phyloP scores from a whole-genome alignment of 768 basidiomycete genomes.

The Leccinum pellstonianum region DNA sequence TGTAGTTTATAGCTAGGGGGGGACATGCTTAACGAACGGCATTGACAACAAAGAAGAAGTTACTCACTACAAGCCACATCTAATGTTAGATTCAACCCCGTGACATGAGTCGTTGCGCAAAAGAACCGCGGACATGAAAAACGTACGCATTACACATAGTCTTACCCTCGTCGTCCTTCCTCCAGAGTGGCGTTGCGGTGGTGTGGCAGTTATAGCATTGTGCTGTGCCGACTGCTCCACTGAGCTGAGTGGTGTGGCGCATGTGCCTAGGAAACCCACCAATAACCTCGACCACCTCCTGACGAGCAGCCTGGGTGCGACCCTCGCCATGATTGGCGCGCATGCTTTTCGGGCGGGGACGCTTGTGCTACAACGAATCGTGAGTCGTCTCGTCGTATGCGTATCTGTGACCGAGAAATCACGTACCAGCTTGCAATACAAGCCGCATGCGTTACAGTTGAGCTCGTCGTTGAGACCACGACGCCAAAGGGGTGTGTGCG shows the following conservation, averaged over 20 bases:
- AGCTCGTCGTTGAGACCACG: constrained; percentile 84
- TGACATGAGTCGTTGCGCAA: too few relatives aligned
- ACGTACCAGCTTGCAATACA: constrained; percentile 83
- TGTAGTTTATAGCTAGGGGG: too few relatives aligned
- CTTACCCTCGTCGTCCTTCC: constrained; percentile 89
- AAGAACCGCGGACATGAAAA: background rate
- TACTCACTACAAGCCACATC: too few relatives aligned
- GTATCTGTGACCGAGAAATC: background rate
- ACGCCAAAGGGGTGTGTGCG: constrained; percentile 85
- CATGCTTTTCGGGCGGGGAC: constrained; percentile 87
- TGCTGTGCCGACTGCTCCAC: constrained; percentile 43
- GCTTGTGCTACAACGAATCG: constrained; percentile 62
- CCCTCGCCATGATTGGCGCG: constrained; percentile 73
- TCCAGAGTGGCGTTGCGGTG: constrained; percentile 85
- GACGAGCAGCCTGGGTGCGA: constrained; percentile 60
- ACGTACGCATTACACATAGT: constrained; percentile 89
- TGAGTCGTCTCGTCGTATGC: background rate
- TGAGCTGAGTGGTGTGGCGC: constrained; percentile 30
- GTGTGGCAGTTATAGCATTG: constrained; percentile 92
- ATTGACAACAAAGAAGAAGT: too few relatives aligned
- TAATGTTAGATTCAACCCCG: too few relatives aligned
- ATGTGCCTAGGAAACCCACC: constrained; percentile 46
- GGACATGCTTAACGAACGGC: too few relatives aligned
- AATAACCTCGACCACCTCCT: constrained; percentile 71
- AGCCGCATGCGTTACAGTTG: constrained; percentile 86